Conservation (phyloP, 75 land plant species). For the Pinus tabuliformis region DNA sequence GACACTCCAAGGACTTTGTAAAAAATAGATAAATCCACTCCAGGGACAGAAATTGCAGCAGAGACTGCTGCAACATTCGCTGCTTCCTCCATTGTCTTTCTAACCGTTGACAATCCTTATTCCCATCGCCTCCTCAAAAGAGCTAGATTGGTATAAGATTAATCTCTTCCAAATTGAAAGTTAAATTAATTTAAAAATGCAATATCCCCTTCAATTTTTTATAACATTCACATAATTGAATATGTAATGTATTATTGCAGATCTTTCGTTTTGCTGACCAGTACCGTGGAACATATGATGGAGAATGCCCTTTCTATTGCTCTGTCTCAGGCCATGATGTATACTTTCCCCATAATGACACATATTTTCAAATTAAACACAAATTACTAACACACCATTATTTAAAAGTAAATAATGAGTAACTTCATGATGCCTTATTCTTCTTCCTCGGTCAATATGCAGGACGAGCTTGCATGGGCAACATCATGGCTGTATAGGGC, state of each 20-base stretch:
- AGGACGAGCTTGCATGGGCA: constrained; percentile 93
- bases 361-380: neutral
- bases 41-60: constrained; percentile 41
- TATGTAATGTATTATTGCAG: constrained; percentile 15
- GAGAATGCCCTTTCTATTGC: constrained; percentile 64
- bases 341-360: neutral
- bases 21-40: constrained; percentile 16
- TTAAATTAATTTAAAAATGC: neutral
- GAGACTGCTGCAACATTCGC: constrained; percentile 94
- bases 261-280: constrained; percentile 48
- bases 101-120: constrained; percentile 34
- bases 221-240: neutral
- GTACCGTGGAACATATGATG: constrained; percentile 35
- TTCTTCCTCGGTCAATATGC: neutral
- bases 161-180: neutral
- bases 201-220: neutral
- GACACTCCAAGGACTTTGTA: constrained; percentile 37
- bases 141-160: constrained; percentile 53
- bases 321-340: constrained; percentile 54
- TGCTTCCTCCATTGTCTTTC: constrained; percentile 77
- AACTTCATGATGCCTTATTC: neutral
- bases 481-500: constrained; percentile 80
- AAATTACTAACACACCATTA: neutral
- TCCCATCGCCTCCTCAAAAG: constrained; percentile 63
- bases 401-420: neutral